Evolutionary conservation across 805 yeast species (phyloP).

Genomic region (Zygosaccharomyces bisporus): DNA sequence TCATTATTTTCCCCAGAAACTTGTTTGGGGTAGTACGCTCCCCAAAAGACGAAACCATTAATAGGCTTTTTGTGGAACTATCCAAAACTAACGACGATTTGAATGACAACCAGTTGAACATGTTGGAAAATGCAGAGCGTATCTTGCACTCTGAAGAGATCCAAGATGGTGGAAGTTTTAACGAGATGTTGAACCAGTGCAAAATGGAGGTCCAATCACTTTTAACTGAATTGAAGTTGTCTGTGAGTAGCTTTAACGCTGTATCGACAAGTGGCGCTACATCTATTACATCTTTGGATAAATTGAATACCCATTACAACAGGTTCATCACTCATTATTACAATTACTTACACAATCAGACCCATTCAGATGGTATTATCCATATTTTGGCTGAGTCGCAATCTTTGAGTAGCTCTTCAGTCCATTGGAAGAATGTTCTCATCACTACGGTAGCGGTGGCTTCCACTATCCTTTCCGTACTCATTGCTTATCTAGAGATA

Average conservation of each 20-base stretch:
- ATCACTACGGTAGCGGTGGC: constrained; percentile 14
- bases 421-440: constrained; percentile 1
- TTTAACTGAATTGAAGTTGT: constrained; percentile 18
- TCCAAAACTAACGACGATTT: constrained; percentile 34
- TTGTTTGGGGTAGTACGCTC: constrained; percentile 15
- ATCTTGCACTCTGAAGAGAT: constrained; percentile 23
- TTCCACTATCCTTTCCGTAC: constrained; percentile 18
- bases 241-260: constrained; percentile 12
- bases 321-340: constrained; percentile 31
- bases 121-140: constrained; percentile 27
- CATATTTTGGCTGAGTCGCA: constrained; percentile 30
- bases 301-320: constrained; percentile 29
- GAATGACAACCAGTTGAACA: constrained; percentile 29
- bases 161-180: constrained; percentile 24
- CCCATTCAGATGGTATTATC: constrained; percentile 27
- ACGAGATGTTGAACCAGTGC: constrained; percentile 26
- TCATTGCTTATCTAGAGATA: constrained; percentile 25
- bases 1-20: constrained; percentile 29
- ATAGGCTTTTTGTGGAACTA: constrained; percentile 29
- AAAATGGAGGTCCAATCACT: constrained; percentile 28
- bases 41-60: constrained; percentile 18
- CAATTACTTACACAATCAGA: constrained; percentile 28
- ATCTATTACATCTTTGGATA: constrained; percentile 18
- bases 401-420: constrained; percentile 12
- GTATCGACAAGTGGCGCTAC: constrained; percentile 6